These are phyloP conservation scores for Xylaria sp. DNA, from an alignment of 2,329 filamentous ascomycete species.

Conservation along the genomic window DNA sequence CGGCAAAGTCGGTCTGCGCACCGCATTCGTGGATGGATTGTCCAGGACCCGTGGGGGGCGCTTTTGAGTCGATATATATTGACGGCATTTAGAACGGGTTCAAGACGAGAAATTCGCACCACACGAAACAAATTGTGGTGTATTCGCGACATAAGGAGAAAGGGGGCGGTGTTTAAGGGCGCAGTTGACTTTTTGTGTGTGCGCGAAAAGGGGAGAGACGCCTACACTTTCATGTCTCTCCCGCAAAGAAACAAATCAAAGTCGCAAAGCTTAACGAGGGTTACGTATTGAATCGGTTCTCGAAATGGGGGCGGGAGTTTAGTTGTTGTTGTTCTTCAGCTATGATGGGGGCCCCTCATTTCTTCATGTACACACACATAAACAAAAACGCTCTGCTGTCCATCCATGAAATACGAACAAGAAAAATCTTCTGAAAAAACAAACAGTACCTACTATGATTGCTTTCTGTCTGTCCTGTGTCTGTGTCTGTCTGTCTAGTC, in stretches of 20 bases:
- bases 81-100: conserved; percentile 6
- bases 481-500: background rate
- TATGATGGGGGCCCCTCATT: conserved; percentile 12
- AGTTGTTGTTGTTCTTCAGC: background rate
- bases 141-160: background rate
- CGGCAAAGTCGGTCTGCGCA: conserved; percentile 10
- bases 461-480: background rate
- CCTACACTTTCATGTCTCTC: conserved; percentile 6
- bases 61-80: conserved; percentile 18
- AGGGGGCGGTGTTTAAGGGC: conserved; percentile 12
- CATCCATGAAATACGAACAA: conserved; percentile 22
- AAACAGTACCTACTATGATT: background rate
- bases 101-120: background rate
- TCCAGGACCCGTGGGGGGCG: conserved; percentile 9
- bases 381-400: conserved; percentile 20
- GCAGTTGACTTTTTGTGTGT: conserved; percentile 4
- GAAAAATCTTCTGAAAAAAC: conserved; percentile 11
- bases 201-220: conserved; percentile 15
- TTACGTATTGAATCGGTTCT: conserved; percentile 28
- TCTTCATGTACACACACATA: conserved; percentile 12
- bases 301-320: conserved; percentile 16
- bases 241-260: conserved; percentile 12
- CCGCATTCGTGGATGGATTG: conserved; percentile 8
- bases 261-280: conserved; percentile 28
- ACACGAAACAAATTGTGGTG: background rate